Conservation (phyloP, 257 asterid species). For the Capsicum pubescens region DNA sequence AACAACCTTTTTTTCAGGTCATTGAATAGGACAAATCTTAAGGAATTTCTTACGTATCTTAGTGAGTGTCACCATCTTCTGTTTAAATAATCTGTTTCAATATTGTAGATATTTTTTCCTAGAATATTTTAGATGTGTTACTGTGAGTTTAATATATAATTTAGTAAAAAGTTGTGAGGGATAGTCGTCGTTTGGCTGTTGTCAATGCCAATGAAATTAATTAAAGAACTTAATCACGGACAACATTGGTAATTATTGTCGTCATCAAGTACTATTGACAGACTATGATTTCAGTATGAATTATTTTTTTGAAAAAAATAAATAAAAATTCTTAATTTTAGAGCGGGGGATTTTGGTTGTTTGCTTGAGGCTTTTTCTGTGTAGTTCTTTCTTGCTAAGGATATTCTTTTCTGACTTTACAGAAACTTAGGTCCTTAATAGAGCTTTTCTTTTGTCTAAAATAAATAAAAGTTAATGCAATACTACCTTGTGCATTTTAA, state of each 20-base stretch:
- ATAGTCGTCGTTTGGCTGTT: conserved; percentile 43
- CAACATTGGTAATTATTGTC: conserved; percentile 30
- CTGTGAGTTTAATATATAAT: background rate
- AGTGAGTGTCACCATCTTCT: conserved; percentile 50
- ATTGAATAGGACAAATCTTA: conserved; percentile 37
- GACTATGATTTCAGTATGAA: conserved; percentile 18
- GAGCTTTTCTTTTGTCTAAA: no score
- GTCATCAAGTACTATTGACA: conserved; percentile 28
- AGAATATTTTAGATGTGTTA: conserved; percentile 23
- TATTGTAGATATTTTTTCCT: conserved; percentile 5
- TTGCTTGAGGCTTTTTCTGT: conserved; percentile 40
- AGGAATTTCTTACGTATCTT: conserved; percentile 35
- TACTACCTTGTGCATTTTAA: conserved; percentile 19
- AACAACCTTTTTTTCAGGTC: conserved; percentile 34
- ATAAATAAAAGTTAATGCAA: conserved; percentile 12
- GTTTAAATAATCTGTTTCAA: conserved; percentile 32
- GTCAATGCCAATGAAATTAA: conserved; percentile 31
- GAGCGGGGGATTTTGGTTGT: conserved; percentile 25
- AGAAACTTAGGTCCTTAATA: conserved; percentile 27
- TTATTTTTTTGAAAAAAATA: no score
- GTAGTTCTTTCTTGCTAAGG: conserved; percentile 33
- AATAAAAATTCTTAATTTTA: background rate
- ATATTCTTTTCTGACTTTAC: conserved; percentile 40
- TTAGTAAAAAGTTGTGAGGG: conserved; percentile 18
- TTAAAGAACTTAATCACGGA: conserved; percentile 13